Conservation (phyloP, 2,329 filamentous ascomycete species). For the Ophiosphaerella narmari region DNA sequence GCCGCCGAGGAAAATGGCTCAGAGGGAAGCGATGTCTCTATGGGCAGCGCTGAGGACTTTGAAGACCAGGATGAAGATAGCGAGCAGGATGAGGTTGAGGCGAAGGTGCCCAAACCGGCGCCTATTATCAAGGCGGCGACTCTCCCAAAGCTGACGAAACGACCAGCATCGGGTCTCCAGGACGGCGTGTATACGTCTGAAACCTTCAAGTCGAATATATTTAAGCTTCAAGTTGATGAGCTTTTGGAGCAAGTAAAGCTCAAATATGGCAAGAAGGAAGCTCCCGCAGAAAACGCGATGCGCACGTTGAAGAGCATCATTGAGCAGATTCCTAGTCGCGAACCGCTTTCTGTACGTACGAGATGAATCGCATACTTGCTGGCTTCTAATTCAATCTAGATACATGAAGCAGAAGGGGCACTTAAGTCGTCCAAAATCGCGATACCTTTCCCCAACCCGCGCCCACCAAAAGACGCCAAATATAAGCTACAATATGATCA, state of each 20-base stretch:
- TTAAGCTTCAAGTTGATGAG: slow-evolving; percentile 70
- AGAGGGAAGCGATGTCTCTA: slow-evolving; percentile 12
- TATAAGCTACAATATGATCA: slow-evolving; percentile 81
- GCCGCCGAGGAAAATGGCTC: slow-evolving; percentile 18
- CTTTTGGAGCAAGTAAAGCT: slow-evolving; percentile 62
- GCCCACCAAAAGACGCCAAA: slow-evolving; percentile 72
- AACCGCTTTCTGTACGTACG: slow-evolving; percentile 50
- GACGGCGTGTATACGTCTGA: slow-evolving; percentile 55
- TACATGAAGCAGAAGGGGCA: slow-evolving; percentile 70
- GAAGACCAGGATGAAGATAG: slow-evolving; percentile 11
- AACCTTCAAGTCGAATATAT: slow-evolving; percentile 68
- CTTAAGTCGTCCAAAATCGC: slow-evolving; percentile 67
- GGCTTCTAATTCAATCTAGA: slow-evolving; percentile 51
- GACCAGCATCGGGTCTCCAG: slow-evolving; percentile 29
- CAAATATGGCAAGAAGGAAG: slow-evolving; percentile 62
- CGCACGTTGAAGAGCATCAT: slow-evolving; percentile 42
- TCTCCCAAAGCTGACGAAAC: slow-evolving; percentile 23
- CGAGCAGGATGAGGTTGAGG: slow-evolving; percentile 18
- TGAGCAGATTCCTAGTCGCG: slow-evolving; percentile 59
- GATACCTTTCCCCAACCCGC: slow-evolving; percentile 86
- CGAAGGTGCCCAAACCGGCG: slow-evolving; percentile 8
- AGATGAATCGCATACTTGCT: too few species aligned
- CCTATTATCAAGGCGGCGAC: slow-evolving; percentile 11
- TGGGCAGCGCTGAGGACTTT: slow-evolving; percentile 14
- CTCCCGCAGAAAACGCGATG: slow-evolving; percentile 53